Percentiles rank a stretch among this genome's conserved stretches.
Evolutionary conservation across 768 basidiomycete species (phyloP).

Genomic region (Cubamyces sp.): DNA sequence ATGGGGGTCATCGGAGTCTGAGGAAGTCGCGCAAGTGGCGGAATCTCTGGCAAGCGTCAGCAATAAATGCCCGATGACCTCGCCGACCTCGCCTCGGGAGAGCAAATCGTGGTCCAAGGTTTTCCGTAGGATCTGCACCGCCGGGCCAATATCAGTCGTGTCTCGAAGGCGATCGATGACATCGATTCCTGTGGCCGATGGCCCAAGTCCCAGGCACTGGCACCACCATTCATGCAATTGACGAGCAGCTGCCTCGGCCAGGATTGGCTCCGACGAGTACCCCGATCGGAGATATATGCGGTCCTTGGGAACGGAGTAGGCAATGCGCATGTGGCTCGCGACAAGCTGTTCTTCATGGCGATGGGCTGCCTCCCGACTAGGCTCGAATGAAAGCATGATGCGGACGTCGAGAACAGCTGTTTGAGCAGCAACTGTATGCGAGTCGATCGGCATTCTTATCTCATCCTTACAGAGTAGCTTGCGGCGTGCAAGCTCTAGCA

Average conservation of each 20-base stretch:
- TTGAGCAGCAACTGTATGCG: not conserved
- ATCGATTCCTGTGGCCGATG: not conserved
- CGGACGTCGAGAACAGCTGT: constrained; percentile 20
- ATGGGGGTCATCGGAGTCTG: not conserved
- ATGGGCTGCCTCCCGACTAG: constrained; percentile 1
- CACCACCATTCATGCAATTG: constrained; percentile 11
- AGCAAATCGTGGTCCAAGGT: constrained; percentile 20
- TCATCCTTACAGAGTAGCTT: not conserved
- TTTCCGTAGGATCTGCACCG: constrained; percentile 4
- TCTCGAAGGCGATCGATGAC: not conserved
- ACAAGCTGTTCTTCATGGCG: constrained; percentile 27
- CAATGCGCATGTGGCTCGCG: constrained; percentile 35
- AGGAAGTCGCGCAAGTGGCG: constrained; percentile 15
- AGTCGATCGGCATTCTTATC: not conserved
- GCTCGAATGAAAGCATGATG: constrained; percentile 25
- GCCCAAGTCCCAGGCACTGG: no score
- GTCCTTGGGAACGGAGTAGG: constrained; percentile 32
- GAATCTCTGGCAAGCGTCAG: constrained; percentile 33
- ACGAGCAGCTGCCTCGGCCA: constrained; percentile 38
- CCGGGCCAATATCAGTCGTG: no score
- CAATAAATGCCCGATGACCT: constrained; percentile 32
- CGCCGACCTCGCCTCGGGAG: constrained; percentile 30
- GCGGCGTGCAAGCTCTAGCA: not conserved
- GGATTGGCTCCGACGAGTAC: constrained; percentile 41
- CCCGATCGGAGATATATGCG: constrained; percentile 34